Percentiles rank a stretch among this genome's conserved stretches.
phyloP scores from a whole-genome alignment of 2,329 filamentous ascomycete species.

The Pseudogymnoascus sp. region DNA sequence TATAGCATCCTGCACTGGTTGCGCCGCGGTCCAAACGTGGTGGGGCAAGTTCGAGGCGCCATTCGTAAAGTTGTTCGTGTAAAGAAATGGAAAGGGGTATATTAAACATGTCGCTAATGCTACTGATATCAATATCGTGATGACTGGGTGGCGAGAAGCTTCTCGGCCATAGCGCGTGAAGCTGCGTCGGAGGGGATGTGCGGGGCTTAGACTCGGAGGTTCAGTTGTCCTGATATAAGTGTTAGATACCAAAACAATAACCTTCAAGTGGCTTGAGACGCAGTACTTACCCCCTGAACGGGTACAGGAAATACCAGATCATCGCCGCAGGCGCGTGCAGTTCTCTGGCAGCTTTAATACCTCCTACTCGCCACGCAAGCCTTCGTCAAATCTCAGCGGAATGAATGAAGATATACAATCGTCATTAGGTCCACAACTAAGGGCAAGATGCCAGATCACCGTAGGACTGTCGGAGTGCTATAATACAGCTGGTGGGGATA shows the following conservation, averaged over 20 bases:
- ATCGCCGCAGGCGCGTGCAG: conserved; percentile 30
- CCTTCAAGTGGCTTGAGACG: not conserved
- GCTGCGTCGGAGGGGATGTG: conserved; percentile 56
- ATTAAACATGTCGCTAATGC: conserved; percentile 61
- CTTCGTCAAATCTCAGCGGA: not conserved
- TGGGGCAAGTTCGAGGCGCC: conserved; percentile 66
- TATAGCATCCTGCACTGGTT: conserved; percentile 49
- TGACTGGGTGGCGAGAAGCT: conserved; percentile 65
- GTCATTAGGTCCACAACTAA: not conserved
- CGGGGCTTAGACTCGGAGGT: conserved; percentile 56
- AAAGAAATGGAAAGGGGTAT: conserved; percentile 70
- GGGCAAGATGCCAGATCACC: not conserved
- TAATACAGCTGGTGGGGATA: not conserved
- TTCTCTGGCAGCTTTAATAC: not conserved
- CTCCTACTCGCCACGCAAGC: not conserved
- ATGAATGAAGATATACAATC: not conserved
- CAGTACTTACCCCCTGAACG: conserved; percentile 61
- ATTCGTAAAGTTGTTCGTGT: conserved; percentile 63
- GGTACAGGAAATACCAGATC: conserved; percentile 75
- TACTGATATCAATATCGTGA: conserved; percentile 67
- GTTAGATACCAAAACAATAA: conserved; percentile 18
- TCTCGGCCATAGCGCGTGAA: conserved; percentile 65
- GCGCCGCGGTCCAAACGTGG: conserved; percentile 74
- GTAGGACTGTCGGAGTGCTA: not conserved
- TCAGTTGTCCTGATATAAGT: conserved; percentile 56